Evolutionary conservation across 495 filamentous ascomycete species (phyloP).

Genomic region (Paragyromitra xinjiangensis): DNA sequence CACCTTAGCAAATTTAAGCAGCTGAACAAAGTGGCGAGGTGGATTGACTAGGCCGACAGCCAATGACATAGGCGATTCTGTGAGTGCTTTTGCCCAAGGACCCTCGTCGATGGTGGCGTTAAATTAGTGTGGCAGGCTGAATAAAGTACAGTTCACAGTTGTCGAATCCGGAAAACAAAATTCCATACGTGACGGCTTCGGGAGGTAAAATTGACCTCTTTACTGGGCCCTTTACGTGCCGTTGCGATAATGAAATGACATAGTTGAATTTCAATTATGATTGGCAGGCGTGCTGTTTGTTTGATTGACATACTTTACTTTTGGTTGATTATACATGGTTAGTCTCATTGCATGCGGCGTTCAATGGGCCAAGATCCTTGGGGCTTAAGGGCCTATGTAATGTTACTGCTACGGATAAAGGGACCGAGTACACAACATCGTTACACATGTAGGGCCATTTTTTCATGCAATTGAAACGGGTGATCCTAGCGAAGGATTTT

Average conservation of each 20-base stretch:
- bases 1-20: not conserved
- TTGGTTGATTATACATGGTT: not conserved
- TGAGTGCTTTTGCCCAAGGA: not conserved
- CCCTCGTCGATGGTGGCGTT: not conserved
- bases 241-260: no score
- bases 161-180: no score
- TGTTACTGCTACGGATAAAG: slow-evolving; percentile 33
- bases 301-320: not conserved
- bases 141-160: no score
- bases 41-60: not conserved
- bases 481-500: slow-evolving; percentile 19
- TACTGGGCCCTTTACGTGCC: no score
- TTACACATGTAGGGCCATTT: slow-evolving; percentile 14
- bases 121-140: not conserved
- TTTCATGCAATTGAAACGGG: slow-evolving; percentile 27
- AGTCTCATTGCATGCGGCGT: not conserved
- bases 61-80: not conserved
- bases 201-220: no score
- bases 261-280: no score
- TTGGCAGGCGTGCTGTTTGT: not conserved
- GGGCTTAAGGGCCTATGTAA: not conserved
- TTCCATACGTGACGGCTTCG: no score
- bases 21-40: not conserved
- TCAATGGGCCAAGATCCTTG: not conserved
- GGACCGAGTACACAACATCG: slow-evolving; percentile 22